Evolutionary conservation across 805 yeast genomes (phyloP).

Genomic region (baker's yeast (Saccharomyces cerevisiae)): DNA sequence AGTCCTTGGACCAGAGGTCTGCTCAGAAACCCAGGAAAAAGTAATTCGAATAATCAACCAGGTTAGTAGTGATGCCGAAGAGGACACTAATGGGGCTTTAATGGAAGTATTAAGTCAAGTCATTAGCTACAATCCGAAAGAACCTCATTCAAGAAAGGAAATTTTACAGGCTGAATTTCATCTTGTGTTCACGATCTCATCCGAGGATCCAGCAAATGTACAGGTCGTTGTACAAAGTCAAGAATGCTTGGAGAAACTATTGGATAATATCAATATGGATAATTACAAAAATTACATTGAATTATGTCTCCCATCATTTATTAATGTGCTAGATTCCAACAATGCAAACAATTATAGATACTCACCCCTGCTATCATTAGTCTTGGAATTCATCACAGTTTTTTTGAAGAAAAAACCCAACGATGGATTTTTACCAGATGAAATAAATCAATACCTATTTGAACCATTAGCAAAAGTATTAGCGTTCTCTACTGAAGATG

Average conservation of each 20-base stretch:
- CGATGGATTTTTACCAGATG: conserved; percentile 22
- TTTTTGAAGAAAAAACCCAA: conserved; percentile 27
- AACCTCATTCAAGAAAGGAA: conserved; percentile 16
- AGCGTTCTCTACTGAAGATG: conserved; percentile 54
- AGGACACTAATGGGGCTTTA: conserved; percentile 68
- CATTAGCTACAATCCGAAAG: conserved; percentile 42
- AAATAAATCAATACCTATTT: conserved; percentile 19
- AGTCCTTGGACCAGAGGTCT: conserved; percentile 15
- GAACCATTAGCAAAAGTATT: conserved; percentile 25
- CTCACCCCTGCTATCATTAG: conserved; percentile 42
- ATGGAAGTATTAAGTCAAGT: conserved; percentile 53
- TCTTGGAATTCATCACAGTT: conserved; percentile 25
- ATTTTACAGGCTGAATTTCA: conserved; percentile 35
- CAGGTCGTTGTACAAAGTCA: conserved; percentile 59
- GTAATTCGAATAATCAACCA: conserved; percentile 34
- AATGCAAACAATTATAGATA: conserved; percentile 35
- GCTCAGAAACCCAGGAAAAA: conserved; percentile 16
- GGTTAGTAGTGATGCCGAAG: conserved; percentile 56
- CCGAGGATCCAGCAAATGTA: conserved; percentile 66
- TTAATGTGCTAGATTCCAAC: conserved; percentile 31
- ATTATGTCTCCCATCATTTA: conserved; percentile 43
- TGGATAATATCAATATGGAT: conserved; percentile 38
- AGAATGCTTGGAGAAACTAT: conserved; percentile 57
- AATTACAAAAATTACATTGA: conserved; percentile 43
- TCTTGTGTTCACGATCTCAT: conserved; percentile 55